Evolutionary conservation across 768 basidiomycete species (phyloP).

Genomic region (Sarcomyxa edulis): DNA sequence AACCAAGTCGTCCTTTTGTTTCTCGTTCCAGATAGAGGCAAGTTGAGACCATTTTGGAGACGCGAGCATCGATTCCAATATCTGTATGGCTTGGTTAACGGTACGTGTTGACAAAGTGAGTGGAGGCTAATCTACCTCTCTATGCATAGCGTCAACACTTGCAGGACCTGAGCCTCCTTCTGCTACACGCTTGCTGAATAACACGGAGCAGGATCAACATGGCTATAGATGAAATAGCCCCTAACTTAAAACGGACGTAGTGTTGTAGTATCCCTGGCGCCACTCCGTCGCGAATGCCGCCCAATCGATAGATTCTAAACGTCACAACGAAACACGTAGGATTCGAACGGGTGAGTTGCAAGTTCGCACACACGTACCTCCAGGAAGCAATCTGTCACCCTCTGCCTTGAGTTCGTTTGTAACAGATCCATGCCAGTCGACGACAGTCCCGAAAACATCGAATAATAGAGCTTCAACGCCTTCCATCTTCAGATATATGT

Average conservation of each 20-base stretch:
- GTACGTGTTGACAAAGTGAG: neutral
- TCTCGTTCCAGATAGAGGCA: slow-evolving; percentile 36
- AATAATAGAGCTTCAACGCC: slow-evolving; percentile 25
- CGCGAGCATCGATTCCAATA: slow-evolving; percentile 50
- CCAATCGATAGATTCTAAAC: slow-evolving; percentile 17
- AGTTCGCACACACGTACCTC: neutral
- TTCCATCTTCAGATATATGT: slow-evolving; percentile 7
- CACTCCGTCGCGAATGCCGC: slow-evolving; percentile 34
- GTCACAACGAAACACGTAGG: neutral
- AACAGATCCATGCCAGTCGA: slow-evolving; percentile 26
- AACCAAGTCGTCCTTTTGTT: slow-evolving; percentile 38
- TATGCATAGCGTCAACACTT: slow-evolving; percentile 53
- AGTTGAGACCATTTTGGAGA: slow-evolving; percentile 46
- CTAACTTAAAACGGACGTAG: slow-evolving; percentile 19
- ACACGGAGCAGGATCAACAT: neutral
- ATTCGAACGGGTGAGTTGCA: neutral
- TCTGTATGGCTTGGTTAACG: slow-evolving; percentile 24
- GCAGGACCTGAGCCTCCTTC: slow-evolving; percentile 38
- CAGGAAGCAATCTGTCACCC: no score
- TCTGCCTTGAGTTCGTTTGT: slow-evolving; percentile 12
- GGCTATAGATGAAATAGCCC: neutral
- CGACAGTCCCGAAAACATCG: slow-evolving; percentile 28
- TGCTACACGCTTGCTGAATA: slow-evolving; percentile 27
- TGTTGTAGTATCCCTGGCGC: slow-evolving; percentile 31
- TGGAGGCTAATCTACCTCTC: slow-evolving; percentile 40